phyloP scores from a whole-genome alignment of 441 rosid species.

The Arabidopsis lyrata region DNA sequence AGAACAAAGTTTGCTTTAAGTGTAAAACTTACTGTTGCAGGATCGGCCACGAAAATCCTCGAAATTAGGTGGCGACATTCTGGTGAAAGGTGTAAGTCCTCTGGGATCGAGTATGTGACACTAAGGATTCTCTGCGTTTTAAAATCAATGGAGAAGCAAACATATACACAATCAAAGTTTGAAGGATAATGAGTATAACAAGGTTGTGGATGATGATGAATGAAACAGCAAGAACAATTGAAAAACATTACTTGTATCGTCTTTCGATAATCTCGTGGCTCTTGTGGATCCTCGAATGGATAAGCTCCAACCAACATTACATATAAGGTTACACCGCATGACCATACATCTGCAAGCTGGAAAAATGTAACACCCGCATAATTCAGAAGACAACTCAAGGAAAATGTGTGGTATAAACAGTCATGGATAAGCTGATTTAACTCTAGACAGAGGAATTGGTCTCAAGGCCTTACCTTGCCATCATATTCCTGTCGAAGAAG shows the following conservation, averaged over 20 bases:
- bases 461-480: constrained; percentile 63
- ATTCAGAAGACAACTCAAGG: constrained; percentile 14
- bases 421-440: neutral
- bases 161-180: neutral
- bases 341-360: constrained; percentile 89
- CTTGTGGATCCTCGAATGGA: constrained; percentile 78
- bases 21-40: constrained; percentile 56
- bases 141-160: constrained; percentile 14
- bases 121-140: constrained; percentile 62
- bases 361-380: neutral
- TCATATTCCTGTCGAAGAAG: constrained; percentile 64
- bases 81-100: constrained; percentile 56
- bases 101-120: constrained; percentile 72
- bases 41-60: constrained; percentile 69
- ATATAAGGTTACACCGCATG: constrained; percentile 71
- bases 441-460: constrained; percentile 3
- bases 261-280: constrained; percentile 65
- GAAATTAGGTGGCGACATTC: constrained; percentile 69
- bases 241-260: constrained; percentile 55
- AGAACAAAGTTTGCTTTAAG: neutral
- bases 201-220: neutral
- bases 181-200: neutral
- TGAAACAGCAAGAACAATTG: neutral
- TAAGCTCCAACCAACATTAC: constrained; percentile 83
- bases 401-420: neutral